These are phyloP conservation scores for Yamadazyma takamatsuzukensis DNA, from an alignment of 805 yeast species.

Conservation along the genomic window DNA sequence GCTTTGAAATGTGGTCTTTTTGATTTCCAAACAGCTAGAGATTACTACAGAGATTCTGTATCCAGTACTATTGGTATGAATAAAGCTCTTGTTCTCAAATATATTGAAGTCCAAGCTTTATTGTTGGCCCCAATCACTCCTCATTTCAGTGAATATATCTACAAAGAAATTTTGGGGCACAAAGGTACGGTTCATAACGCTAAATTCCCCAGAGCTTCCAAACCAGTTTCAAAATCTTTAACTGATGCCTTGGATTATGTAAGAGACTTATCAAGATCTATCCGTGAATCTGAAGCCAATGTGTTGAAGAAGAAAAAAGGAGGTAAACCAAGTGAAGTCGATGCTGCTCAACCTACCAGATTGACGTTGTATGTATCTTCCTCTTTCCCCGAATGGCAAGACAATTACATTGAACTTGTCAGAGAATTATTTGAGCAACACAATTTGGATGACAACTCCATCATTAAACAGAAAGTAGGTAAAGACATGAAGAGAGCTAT, in stretches of 20 bases:
- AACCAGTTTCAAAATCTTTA: constrained; percentile 58
- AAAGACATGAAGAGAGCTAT: constrained; percentile 96
- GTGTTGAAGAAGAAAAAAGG: constrained; percentile 82
- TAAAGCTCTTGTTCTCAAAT: constrained; percentile 71
- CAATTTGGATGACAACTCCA: constrained; percentile 60
- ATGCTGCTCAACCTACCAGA: constrained; percentile 66
- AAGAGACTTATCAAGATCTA: constrained; percentile 71
- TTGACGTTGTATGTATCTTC: constrained; percentile 71
- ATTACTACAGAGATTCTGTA: constrained; percentile 86
- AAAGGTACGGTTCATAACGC: constrained; percentile 67
- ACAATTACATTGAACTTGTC: constrained; percentile 60
- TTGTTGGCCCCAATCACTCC: constrained; percentile 92
- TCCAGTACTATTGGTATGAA: constrained; percentile 64
- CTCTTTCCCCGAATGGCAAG: constrained; percentile 75
- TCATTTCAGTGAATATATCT: constrained; percentile 88
- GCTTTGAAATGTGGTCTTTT: constrained; percentile 90
- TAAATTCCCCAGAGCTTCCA: constrained; percentile 72
- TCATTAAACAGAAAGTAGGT: constrained; percentile 63
- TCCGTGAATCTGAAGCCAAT: constrained; percentile 91
- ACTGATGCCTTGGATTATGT: constrained; percentile 75
- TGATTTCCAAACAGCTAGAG: constrained; percentile 93
- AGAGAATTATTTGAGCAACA: constrained; percentile 68
- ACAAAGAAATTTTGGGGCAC: constrained; percentile 75
- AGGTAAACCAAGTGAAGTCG: constrained; percentile 70
- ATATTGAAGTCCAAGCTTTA: constrained; percentile 82